Base-by-base conservation (phyloP, 176 grass and related monocot species). In the Eragrostis curvula region DNA sequence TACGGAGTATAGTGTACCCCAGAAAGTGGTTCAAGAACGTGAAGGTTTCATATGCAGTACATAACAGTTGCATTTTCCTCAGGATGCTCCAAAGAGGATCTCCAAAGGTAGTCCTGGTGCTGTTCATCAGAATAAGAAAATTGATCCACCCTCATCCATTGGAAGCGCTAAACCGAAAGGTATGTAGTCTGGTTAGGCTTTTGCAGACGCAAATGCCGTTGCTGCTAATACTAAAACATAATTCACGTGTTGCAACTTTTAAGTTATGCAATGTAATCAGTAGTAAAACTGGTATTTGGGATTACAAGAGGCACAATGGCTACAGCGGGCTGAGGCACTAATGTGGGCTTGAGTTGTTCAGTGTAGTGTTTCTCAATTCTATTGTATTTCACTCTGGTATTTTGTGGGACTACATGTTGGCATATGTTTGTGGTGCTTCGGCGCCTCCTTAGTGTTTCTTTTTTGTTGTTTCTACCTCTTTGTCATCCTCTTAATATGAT, bases 71-170 rank as follows among this genome's bases (percentile, higher is more conserved):
- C 41, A 64, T 55, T 45, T 66, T 20, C 8, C 61, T 75, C 82
- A 93, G 91, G 85, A 88, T 83, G 9, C 65, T 49, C 65, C 8
- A 1, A 80, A 61, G 76, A 89, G 78, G 70, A 56, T 44, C 9
- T 32, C 83, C 47, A 75, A 83, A 75, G 42, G 27, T 57, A 74
- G 70, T 51, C n/a, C 17, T 29, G 87, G 44, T 21, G 40, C 21
- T 41, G 7, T 55, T 20, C 71, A 81, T 23, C 73, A 78, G 49
- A 76, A 81, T 29, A 69, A 81, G 43, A 52, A 70, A 63, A 76
- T 50, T 56, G 70, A 40, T 40, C 48, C 0, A 25, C 50, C 56
- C 27, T 56, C 59, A 20, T 58, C 70, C 1, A 59, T 8, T 18
- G 76, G 21, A 56, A 60, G 9, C 42, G 63, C 42, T 47, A 68